Evolutionary conservation across 176 grass and related monocot species (phyloP), one percentile per base, ranked within the genome.

Genomic region (Oryza australiensis): DNA sequence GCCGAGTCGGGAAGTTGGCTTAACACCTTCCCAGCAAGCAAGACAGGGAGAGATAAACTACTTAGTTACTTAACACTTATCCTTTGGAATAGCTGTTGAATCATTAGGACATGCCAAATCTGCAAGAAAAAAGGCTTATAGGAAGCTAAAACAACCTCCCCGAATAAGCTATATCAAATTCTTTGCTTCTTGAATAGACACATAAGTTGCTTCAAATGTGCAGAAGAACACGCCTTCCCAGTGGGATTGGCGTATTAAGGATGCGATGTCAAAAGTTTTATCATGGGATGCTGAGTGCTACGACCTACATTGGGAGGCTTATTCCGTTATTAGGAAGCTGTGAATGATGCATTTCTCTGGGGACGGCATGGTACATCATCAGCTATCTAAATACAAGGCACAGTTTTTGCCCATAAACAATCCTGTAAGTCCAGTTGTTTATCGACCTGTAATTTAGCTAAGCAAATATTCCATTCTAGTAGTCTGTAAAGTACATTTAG

Each of bases 271-370:
- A 51, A 88, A 86, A 43, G 57, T 84, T 81, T 84, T 88, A 46
- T 83, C 79, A 65, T 84, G 83, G 86, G 82, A 91, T 12, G 26
- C 82, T 8, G 75, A 86, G 45, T 94, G 88, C 70, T 80, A 85
- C 63, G 79, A 80, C 45, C 53, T 88, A 77, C 88, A 94, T 72
- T 72, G 69, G 75, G 72, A 84, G 14, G 83, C 83, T 29, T 91
- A 94, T 81, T 87, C 79, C 65, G 77, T 14, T 75, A 22, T 81
- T 51, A 88, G 64, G 70, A 85, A 86, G 23, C 77, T 84, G 24
- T 94, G 55, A 88, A 74, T 32, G 29, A 30, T 37, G 13, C 75
- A 71, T 46, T 11, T 64, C 20, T 22, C 41, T 65, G 38, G 2
- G 32, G 41, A 82, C 38, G 30, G n/a, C 41, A 72, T 11, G 37